Conservation (phyloP, 1,284 basidiomycete species). For the Naganishia sp. region DNA sequence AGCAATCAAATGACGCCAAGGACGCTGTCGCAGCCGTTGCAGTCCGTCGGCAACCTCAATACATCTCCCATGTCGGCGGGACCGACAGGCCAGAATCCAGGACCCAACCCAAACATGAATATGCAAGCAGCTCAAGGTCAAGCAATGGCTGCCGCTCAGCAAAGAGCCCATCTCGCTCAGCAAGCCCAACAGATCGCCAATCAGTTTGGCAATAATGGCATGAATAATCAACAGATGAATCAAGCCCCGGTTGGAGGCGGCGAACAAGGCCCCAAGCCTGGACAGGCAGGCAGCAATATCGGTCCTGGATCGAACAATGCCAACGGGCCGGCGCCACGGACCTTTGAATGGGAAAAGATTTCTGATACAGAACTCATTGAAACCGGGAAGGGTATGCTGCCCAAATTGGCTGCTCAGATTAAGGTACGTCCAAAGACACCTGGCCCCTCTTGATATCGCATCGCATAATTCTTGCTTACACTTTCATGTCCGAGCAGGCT, state of each 20-base stretch:
- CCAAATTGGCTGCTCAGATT: slow-evolving; percentile 28
- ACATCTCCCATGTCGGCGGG: slow-evolving; percentile 20
- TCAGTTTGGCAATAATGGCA: slow-evolving; percentile 13
- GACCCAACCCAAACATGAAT: slow-evolving; percentile 20
- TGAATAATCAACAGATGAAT: slow-evolving; percentile 10
- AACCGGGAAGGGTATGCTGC: slow-evolving; percentile 31
- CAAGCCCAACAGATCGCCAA: slow-evolving; percentile 10
- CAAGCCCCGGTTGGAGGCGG: background rate
- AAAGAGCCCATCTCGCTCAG: slow-evolving; percentile 22
- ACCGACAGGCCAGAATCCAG: background rate
- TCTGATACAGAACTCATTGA: slow-evolving; percentile 27
- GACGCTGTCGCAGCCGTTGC: slow-evolving; percentile 15
- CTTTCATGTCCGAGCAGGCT: background rate
- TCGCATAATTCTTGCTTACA: background rate
- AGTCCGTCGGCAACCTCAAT: slow-evolving; percentile 11
- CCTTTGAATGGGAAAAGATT: slow-evolving; percentile 16
- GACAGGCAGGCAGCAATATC: background rate
- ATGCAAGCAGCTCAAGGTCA: slow-evolving; percentile 21
- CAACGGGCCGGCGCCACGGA: slow-evolving; percentile 2
- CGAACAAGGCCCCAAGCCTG: background rate
- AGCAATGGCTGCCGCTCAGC: slow-evolving; percentile 19
- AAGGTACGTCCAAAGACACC: slow-evolving; percentile 21
- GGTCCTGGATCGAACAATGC: slow-evolving; percentile 3
- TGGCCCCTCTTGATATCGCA: slow-evolving; percentile 23
- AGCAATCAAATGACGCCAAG: slow-evolving; percentile 25